Conservation (phyloP, 2,329 filamentous ascomycete genomes). For the Zasmidium angulare region DNA sequence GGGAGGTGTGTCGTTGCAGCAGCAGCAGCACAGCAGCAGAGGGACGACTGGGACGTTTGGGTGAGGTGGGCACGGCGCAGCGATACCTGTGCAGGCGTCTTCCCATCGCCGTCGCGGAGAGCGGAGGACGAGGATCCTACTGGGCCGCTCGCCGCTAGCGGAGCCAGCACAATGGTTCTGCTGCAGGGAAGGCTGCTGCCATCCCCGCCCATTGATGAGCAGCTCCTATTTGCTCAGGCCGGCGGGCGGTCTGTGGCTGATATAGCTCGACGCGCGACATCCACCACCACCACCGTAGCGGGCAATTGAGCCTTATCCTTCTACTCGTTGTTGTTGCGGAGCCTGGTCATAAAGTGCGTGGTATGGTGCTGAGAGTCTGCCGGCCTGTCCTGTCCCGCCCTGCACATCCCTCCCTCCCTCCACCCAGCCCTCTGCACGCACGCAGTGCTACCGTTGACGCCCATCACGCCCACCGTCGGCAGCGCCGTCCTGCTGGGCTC, state of each 20-base stretch:
- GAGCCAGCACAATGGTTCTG: conserved; percentile 5
- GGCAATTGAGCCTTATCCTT: neutral
- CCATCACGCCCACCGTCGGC: neutral
- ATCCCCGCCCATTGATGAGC: conserved; percentile 2
- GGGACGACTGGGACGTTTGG: neutral
- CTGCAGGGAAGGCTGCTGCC: neutral
- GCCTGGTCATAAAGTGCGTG: neutral
- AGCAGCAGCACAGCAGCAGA: neutral
- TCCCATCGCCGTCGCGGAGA: conserved; percentile 5
- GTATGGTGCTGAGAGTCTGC: too few species aligned
- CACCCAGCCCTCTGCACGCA: neutral
- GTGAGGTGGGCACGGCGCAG: neutral
- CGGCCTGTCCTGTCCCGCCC: too few species aligned
- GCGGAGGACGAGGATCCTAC: conserved; percentile 5
- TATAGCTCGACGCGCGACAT: conserved; percentile 11
- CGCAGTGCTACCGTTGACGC: neutral
- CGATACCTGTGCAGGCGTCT: too few species aligned
- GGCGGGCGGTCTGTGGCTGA: conserved; percentile 9
- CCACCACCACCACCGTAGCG: neutral
- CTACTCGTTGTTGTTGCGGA: neutral
- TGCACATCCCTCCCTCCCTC: too few species aligned
- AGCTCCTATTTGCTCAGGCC: conserved; percentile 15
- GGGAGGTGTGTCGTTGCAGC: neutral
- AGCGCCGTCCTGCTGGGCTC: conserved; percentile 4
- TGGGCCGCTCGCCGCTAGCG: neutral